phyloP scores from a whole-genome alignment of 2,329 filamentous ascomycete species.

The Cladosporium sp. region DNA sequence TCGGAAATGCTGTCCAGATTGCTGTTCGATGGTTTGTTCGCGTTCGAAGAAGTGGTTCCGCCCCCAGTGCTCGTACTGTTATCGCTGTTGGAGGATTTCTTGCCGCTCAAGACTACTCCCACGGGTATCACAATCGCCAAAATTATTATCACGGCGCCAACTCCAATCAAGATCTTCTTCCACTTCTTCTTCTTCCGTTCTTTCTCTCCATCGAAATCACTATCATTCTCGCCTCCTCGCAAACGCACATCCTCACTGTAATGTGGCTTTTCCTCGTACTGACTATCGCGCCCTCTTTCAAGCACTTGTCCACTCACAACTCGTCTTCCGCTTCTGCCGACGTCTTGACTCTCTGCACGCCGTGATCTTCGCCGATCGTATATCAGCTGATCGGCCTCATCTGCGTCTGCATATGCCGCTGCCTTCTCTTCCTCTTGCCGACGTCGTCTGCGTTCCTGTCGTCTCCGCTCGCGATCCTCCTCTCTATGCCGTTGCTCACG shows the following conservation, averaged over 20 bases:
- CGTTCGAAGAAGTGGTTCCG: conserved; percentile 18
- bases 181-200: conserved; percentile 46
- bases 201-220: conserved; percentile 36
- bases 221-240: conserved; percentile 36
- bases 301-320: conserved; percentile 45
- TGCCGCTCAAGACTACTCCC: conserved; percentile 43
- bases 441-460: conserved; percentile 37
- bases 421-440: conserved; percentile 39
- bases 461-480: conserved; percentile 23
- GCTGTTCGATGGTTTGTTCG: conserved; percentile 37
- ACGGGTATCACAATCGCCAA: conserved; percentile 46
- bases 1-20: conserved; percentile 44
- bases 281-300: conserved; percentile 37
- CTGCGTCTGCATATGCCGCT: conserved; percentile 21
- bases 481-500: conserved; percentile 15
- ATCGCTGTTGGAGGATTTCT: conserved; percentile 27
- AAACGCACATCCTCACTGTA: conserved; percentile 38
- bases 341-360: conserved; percentile 1
- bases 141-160: conserved; percentile 36
- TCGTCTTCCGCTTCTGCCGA: conserved; percentile 26
- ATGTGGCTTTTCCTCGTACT: conserved; percentile 37
- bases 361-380: conserved; percentile 17
- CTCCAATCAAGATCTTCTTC: conserved; percentile 47
- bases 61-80: conserved; percentile 16
- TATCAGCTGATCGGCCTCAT: conserved; percentile 19